Conservation (phyloP, 345 rosid species). For the Heritiera littoralis region DNA sequence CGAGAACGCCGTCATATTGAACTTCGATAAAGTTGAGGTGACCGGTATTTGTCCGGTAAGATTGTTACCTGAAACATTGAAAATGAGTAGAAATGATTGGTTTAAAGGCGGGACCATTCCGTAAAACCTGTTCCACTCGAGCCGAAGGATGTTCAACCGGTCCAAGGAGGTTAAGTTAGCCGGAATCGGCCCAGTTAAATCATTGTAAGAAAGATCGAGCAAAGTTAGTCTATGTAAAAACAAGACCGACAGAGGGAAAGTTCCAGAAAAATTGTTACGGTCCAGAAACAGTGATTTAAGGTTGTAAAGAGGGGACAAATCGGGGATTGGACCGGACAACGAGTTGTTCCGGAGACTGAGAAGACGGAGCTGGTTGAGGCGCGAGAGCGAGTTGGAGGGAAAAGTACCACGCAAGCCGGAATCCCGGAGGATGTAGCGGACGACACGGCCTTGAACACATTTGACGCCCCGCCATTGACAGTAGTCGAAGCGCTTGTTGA, state of each 20-base stretch:
- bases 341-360: constrained; percentile 78
- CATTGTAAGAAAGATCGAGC: constrained; percentile 61
- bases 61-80: constrained; percentile 77
- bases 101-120: constrained; percentile 75
- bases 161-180: constrained; percentile 40
- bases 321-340: constrained; percentile 77
- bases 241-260: constrained; percentile 64
- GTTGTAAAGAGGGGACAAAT: constrained; percentile 65
- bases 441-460: constrained; percentile 78
- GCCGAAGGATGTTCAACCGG: constrained; percentile 61
- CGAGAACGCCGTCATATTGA: constrained; percentile 55
- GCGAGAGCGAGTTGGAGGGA: constrained; percentile 59
- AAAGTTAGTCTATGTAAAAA: constrained; percentile 55
- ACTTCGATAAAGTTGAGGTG: constrained; percentile 64
- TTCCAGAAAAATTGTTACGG: constrained; percentile 64
- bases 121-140: constrained; percentile 65
- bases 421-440: constrained; percentile 57
- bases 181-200: constrained; percentile 68
- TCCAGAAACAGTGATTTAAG: constrained; percentile 63
- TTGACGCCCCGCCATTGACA: constrained; percentile 96
- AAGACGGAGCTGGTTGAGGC: constrained; percentile 89
- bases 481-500: constrained; percentile 82
- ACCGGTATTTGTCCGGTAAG: constrained; percentile 68
- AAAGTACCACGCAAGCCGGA: constrained; percentile 67
- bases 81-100: constrained; percentile 49